These are phyloP conservation scores for Nelumbo lutea DNA, from an alignment of 164 flowering plant genomes.

Conservation along the genomic window DNA sequence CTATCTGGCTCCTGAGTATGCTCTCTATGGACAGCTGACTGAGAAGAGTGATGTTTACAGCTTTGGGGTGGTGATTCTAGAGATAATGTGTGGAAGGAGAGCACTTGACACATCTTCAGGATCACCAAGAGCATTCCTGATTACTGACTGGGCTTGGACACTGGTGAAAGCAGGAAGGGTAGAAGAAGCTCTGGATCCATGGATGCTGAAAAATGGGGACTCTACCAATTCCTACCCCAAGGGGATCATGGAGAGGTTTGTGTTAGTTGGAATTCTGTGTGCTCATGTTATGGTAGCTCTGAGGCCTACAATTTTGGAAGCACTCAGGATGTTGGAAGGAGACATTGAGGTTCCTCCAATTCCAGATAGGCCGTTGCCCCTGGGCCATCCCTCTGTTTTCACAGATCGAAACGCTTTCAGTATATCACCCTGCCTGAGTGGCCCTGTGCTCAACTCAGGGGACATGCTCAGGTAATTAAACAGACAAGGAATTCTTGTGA, in stretches of 20 bases:
- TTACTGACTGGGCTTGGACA: conserved; percentile 89
- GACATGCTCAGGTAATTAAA: conserved; percentile 52
- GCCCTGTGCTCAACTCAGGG: conserved; percentile 27
- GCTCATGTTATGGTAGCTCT: conserved; percentile 89
- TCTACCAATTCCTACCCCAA: conserved; percentile 34
- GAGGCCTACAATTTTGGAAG: conserved; percentile 69
- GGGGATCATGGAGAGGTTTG: conserved; percentile 63
- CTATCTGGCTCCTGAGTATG: conserved; percentile 81
- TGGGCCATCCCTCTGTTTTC: conserved; percentile 38
- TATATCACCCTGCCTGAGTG: conserved; percentile 44
- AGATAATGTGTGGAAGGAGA: conserved; percentile 79
- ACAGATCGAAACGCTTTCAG: conserved; percentile 40
- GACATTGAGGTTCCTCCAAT: conserved; percentile 77
- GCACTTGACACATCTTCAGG: conserved; percentile 53
- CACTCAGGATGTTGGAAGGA: conserved; percentile 82
- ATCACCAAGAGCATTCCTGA: conserved; percentile 38
- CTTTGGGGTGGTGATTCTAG: conserved; percentile 73
- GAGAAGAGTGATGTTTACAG: conserved; percentile 90
- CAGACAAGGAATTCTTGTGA: not conserved
- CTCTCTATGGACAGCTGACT: conserved; percentile 81
- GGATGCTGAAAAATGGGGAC: conserved; percentile 33
- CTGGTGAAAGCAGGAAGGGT: conserved; percentile 52
- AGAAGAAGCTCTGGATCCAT: conserved; percentile 48
- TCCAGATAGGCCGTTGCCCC: conserved; percentile 69
- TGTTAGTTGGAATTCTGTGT: conserved; percentile 73